Base-by-base conservation (phyloP, 129 eudicot genomes). In the Flaveria ramosissima region DNA sequence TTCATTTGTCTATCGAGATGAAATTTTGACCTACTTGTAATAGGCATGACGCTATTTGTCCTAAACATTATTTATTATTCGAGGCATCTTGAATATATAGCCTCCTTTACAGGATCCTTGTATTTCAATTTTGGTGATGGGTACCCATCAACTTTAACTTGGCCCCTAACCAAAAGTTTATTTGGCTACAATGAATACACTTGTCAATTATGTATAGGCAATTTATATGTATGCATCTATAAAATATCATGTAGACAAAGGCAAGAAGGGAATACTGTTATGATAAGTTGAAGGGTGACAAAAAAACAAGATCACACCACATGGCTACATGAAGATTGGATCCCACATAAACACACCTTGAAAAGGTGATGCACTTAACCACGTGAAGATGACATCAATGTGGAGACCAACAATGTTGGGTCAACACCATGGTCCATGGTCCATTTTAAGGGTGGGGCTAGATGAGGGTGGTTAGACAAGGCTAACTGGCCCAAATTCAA, bases 311-410 rank as follows among this genome's bases (percentile, higher is more conserved):
- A 80, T 53, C 79, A 73, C 26, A 53, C 30, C 83, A 80, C 83
- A 80, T 80, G 82, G 83, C 52, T 57, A 65, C 53, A 43, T 65
- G 48, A 69, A 55, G 76, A 73, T 80, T 73, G 83, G 77, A 73
- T 65, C 79, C 83, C 83, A 80, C 83, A 80, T 42, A 80, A 80
- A 80, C 59, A 80, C 59, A 66, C 83, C 79, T 65, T 80, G 83
- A 80, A 80, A 80, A 73, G 83, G 70, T 73, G 63, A 17, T 73
- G 73, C 79, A 53, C 73, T 66, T 56, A 59, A 64, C 77, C 79
- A 80, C 79, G 66, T 80, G 83, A 80, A 73, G 61, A 80, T 73
- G 83, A 53, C 73, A 73, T 14, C 53, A 66, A 80, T 78, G 47
- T 41, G 69, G 70, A 72, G 68, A 80, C 48, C 69, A 73, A 73